These are phyloP conservation scores for Sesbania bispinosa DNA, from an alignment of 306 rosid genomes.

Conservation along the genomic window DNA sequence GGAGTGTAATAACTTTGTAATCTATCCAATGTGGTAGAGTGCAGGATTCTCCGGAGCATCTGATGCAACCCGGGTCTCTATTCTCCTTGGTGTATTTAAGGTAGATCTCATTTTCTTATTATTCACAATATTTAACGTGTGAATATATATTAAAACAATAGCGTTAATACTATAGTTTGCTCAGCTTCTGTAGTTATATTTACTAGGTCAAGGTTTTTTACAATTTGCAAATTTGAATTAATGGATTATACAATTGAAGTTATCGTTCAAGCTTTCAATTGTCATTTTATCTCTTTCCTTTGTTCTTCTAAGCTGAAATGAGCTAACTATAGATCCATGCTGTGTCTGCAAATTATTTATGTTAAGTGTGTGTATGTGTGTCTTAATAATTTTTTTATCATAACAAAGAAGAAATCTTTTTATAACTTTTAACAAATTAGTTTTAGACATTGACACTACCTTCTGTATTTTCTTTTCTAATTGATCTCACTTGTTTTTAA, in stretches of 20 bases:
- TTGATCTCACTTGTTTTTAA: background rate
- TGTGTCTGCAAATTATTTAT: background rate
- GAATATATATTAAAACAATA: background rate
- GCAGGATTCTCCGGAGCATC: slow-evolving; percentile 94
- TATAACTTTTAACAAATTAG: background rate
- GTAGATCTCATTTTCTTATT: slow-evolving; percentile 37
- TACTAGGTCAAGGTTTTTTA: background rate
- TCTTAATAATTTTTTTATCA: background rate
- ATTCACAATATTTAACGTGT: background rate
- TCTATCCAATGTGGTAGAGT: slow-evolving; percentile 44
- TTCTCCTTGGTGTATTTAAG: slow-evolving; percentile 85
- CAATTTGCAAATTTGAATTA: background rate
- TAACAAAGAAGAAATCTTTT: background rate
- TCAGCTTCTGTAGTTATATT: background rate
- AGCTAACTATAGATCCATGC: background rate
- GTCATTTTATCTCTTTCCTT: background rate
- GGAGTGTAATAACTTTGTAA: slow-evolving; percentile 29
- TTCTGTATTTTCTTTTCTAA: slow-evolving; percentile 15
- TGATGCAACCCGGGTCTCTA: slow-evolving; percentile 94
- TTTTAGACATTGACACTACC: background rate
- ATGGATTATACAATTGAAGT: background rate
- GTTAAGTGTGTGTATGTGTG: no score
- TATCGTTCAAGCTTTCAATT: background rate
- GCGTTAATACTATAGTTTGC: background rate
- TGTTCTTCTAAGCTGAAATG: background rate